These are phyloP conservation scores for Mucor plumbeus DNA, from an alignment of 371 early-diverging fungal genomes.

Conservation along the genomic window DNA sequence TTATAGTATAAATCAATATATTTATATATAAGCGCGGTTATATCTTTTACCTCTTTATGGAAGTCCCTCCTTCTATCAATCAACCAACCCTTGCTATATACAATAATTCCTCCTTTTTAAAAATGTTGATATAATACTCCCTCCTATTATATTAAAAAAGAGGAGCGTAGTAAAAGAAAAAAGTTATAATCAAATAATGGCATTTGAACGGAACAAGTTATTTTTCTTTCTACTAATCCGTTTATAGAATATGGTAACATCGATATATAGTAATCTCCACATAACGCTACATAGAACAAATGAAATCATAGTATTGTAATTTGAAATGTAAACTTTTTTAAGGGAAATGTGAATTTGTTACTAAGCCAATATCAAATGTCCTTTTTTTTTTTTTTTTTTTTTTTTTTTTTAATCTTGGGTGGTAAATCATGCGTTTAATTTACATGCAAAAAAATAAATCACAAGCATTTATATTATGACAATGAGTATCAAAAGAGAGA, in stretches of 20 bases:
- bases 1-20: neutral
- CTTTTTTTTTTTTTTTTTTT: too few relatives aligned
- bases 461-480: too few relatives aligned
- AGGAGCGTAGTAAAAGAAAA: neutral
- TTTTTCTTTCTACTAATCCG: neutral
- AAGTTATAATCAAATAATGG: neutral
- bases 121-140: too few relatives aligned
- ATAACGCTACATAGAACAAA: neutral
- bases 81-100: neutral
- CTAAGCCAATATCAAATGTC: too few relatives aligned
- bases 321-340: neutral
- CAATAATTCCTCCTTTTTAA: neutral
- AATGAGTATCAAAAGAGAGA: neutral
- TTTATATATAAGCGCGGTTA: neutral
- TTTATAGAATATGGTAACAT: neutral
- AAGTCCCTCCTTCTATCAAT: neutral
- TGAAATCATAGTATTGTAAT: neutral
- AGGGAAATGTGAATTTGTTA: too few relatives aligned
- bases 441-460: too few relatives aligned
- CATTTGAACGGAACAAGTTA: slow-evolving; percentile 4
- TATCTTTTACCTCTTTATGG: neutral
- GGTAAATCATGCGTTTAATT: too few relatives aligned
- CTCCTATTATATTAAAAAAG: neutral
- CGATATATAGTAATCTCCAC: neutral
- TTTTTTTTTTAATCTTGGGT: too few relatives aligned